Base-by-base conservation (phyloP, 2,329 filamentous ascomycete genomes). In the Arthrinium puccinioides region DNA sequence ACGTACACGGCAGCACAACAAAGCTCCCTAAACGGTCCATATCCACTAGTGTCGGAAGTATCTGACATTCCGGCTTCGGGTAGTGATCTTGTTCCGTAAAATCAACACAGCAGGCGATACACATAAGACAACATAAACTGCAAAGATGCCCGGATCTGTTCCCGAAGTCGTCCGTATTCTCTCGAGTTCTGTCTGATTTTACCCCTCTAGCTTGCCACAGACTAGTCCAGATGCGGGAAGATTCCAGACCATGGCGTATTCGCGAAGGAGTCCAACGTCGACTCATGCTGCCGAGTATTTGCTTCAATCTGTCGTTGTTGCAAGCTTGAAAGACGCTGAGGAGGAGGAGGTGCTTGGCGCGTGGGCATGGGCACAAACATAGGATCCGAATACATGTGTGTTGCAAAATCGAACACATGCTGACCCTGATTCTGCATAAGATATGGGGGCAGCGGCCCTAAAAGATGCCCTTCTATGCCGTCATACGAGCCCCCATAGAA, bases 401-500 rank as follows among this genome's bases (percentile, higher is more conserved):
- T 50, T 13, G 62, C 48, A 34, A 70, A 59, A 39, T 57, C 59
- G 48, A 74, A 61, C 20, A 62, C 61, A 32, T 66, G 62, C 33
- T 67, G 63, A 4, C 54, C 53, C 30, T 67, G 62, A 18, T 61
- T 53, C 48, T 80, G 75, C 60, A 84, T 74, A 47, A 87, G 66
- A 51, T 86, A 89, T 25, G 82, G 76, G 13, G 83, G 82, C 25
- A 87, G 68, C 2, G 82, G 76, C 0, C 78, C 80, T 40, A 86
- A 76, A 10, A 88, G 67, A 45, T 87, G 82, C 14, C 82, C 83
- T 50, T 88, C 84, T 35, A 85, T 74, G 37, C 83, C 80, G 44
- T 82, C 79, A 44, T 74, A 72, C 5, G 31, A 21, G 9, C 31
- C 31, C n/a, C 20, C 42, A 76, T 65, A 54, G 70, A 75, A 44